Percentiles rank a stretch among this genome's conserved stretches.
These are phyloP conservation scores for Cladosporium cucumerinum DNA, from an alignment of 2,329 filamentous ascomycete species.

Conservation along the genomic window DNA sequence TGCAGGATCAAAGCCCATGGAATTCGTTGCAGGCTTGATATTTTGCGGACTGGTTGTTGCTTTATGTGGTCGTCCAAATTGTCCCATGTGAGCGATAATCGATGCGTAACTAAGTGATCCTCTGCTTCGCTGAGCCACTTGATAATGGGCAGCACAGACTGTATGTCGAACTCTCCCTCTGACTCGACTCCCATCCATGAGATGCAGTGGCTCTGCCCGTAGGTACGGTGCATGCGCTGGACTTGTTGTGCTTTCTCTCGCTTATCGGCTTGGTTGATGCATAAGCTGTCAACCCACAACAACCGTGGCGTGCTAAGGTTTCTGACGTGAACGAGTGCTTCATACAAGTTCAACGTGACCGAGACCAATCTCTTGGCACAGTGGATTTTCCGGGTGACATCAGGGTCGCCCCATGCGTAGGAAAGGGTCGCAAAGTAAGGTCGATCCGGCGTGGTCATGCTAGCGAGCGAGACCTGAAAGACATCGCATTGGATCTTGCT, in stretches of 20 bases:
- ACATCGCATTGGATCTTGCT: not conserved
- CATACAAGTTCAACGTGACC: not conserved
- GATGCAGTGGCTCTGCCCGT: not conserved
- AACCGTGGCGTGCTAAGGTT: not conserved
- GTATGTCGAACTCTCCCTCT: not conserved
- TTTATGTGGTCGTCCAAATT: not conserved
- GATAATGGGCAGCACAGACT: not conserved
- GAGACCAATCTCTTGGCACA: not conserved
- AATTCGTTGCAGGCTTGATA: not conserved
- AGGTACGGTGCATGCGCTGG: conserved; percentile 10
- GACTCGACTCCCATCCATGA: not conserved
- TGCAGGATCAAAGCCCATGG: not conserved
- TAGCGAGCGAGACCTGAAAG: not conserved
- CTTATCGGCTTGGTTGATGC: conserved; percentile 11
- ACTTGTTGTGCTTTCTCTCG: conserved; percentile 8
- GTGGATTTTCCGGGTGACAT: not conserved
- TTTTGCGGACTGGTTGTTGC: not conserved
- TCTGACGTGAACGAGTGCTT: not conserved
- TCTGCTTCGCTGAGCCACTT: not conserved
- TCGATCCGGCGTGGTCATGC: not conserved
- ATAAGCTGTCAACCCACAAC: conserved; percentile 15
- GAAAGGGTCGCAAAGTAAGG: not conserved
- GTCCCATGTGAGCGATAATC: not conserved
- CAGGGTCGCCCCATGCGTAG: not conserved
- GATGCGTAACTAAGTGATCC: not conserved